Evolutionary conservation across 2,329 filamentous ascomycete species (phyloP), one percentile per base, ranked within the genome.

Genomic region (Aureobasidium uvarum): DNA sequence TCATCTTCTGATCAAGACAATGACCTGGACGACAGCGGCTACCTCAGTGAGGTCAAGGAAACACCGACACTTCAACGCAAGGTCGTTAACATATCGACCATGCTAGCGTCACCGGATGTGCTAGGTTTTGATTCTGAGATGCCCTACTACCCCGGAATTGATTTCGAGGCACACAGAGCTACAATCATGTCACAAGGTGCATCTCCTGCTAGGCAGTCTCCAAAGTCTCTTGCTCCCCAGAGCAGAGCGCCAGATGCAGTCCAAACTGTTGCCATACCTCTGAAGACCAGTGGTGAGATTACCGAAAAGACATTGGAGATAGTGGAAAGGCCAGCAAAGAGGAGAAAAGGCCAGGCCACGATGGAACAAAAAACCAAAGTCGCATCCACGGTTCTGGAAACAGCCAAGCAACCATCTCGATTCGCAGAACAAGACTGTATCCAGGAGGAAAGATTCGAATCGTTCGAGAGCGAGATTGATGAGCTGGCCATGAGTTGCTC

Each of bases 401-500:
- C 52, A 28, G 2, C 36, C 41, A 20, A n/a, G 11, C 18, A 38
- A n/a, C 13, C 20, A 46, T 25, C 55, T 4, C 18, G 2, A 8
- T 10, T 13, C 25, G 3, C 31, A 38, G 20, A 46, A 6, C 18
- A 48, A n/a, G 43, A 25, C 8, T 38, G 6, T 11, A 20, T 11
- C 3, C 5, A 39, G 25, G 23, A 60, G 23, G 10, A 2, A 23
- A 5, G 11, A 10, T 13, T 7, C n/a, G 56, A 60, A 25, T 36
- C n/a, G n/a, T 33, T 23, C 16, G 58, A 39, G 5, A 36, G 36
- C 16, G 58, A 51, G 16, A 20, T 62, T n/a, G 65, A 66, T 25
- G 65, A 66, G 43, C 59, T 66, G 18, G 52, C 59, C 25, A 64
- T 64, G 65, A 64, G 65, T 25, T 62, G 58, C 43, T 39, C 28